A percentile compares a stretch with the other conserved stretches of the same genome.
Conservation (phyloP, 2,329 filamentous ascomycete genomes). For the Decorospora gaudefroyi region DNA sequence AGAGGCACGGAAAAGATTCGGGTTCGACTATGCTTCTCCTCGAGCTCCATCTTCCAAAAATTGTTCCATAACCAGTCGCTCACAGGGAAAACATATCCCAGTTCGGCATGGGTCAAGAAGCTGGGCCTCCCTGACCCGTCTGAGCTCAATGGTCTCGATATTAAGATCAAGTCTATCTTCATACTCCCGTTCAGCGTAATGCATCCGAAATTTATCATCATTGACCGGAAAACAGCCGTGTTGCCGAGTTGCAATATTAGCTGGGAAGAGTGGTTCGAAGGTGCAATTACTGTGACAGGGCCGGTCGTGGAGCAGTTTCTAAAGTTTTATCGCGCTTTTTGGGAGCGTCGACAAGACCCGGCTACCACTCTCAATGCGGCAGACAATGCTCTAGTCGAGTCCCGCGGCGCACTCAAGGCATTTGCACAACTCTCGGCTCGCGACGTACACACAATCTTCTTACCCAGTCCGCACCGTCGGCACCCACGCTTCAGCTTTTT, state of each 20-base stretch:
- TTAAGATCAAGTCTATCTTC: conserved; percentile 77
- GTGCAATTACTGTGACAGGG: conserved; percentile 69
- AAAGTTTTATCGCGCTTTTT: conserved; percentile 70
- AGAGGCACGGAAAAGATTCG: conserved; percentile 53
- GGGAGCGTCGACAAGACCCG: conserved; percentile 54
- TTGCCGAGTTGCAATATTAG: conserved; percentile 83
- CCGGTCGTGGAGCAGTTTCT: conserved; percentile 65
- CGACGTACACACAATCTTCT: conserved; percentile 61
- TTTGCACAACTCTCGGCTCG: conserved; percentile 3
- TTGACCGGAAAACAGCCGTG: conserved; percentile 69
- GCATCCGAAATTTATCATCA: conserved; percentile 80
- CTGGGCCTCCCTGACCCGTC: conserved; percentile 66
- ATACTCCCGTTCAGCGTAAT: conserved; percentile 82
- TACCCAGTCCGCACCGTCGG: conserved; percentile 74
- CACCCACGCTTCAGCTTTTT: conserved; percentile 66
- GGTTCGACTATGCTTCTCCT: conserved; percentile 79
- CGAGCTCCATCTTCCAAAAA: conserved; percentile 72
- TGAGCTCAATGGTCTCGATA: conserved; percentile 63
- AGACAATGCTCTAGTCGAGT: background rate
- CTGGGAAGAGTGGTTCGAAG: conserved; percentile 88
- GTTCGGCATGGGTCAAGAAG: conserved; percentile 61
- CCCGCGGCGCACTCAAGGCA: conserved; percentile 7
- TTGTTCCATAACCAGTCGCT: conserved; percentile 70
- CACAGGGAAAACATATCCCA: conserved; percentile 65
- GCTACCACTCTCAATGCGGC: conserved; percentile 3